Evolutionary conservation across 306 rosid species (phyloP), one percentile per base, ranked within the genome.

Genomic region (Mucuna pruriens): DNA sequence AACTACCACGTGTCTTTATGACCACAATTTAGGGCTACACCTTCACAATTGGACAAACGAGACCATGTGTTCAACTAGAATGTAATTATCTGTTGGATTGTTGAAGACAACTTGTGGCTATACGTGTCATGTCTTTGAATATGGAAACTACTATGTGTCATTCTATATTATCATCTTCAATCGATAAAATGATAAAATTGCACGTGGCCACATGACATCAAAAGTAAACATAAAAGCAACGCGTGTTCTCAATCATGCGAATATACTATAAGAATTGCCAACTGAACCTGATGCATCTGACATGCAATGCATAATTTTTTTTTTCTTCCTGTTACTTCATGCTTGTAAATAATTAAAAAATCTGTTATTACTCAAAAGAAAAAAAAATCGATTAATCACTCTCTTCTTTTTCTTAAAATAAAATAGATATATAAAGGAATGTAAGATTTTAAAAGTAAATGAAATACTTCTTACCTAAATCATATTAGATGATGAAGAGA

Each of bases 91-190:
- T 44, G 19, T 13, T 40, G 19, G 51, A 25, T 42, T 69, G 58
- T 70, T 3, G 2, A 9, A 16, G 12, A 15, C 22, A 15, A 74
- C 40, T 39, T 58, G 2, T 40, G 52, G 60, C 0, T 45, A 29
- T 76, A 81, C 52, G 5, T 74, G 80, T 65, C 51, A 29, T 8
- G 36, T 52, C 7, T 26, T 48, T 17, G 31, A 52, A 61, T 9
- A 29, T 0, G 11, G 20, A 6, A 74, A 26, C 6, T 45, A 1
- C 9, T 54, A 65, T 76, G 63, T 82, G 81, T 82, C 73, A 22
- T 16, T 66, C 25, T 8, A 0, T 49, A n/a, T 1, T 8, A 15
- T 31, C 6, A 39, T 19, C 11, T 25, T 54, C 23, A 16, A 8
- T 2, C 22, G 13, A 2, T n/a, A n/a, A n/a, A n/a, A n/a, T n/a